Evolutionary conservation across 768 basidiomycete genomes (phyloP), one percentile per base, ranked within the genome.

Genomic region (Boletus barrowsii): DNA sequence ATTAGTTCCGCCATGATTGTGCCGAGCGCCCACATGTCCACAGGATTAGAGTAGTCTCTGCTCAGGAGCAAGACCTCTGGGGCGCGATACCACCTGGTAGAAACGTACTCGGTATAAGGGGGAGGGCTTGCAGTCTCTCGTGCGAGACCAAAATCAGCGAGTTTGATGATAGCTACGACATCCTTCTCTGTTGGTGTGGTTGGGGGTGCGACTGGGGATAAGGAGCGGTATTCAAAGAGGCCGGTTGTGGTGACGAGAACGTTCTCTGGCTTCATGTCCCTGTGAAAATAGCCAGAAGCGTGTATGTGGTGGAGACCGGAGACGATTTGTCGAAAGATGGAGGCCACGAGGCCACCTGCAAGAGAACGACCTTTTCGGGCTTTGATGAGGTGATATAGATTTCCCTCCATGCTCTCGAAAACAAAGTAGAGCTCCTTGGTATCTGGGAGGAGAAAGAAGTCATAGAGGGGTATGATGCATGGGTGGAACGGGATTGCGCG

Each of bases 321-420:
- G 42, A 92, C 84, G 64, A 95, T 90, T 73, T 99, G 97, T 53
- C 82, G 85, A 70, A 97, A 98, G 62, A 98, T 93, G 64, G 90
- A 92, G 22, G 93, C 90, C 57, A 96, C 88, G 61, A 99, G 87
- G 60, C 97, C 97, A 42, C 93, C 92, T n/a, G 97, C 96, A 56
- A 99, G 84, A 7, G 93, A 85, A 57, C 95, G 86, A 55, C 95
- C 94, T 74, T 92, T 93, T 57, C 97, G 87, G 44, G 94, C 85
- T 76, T 96, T 98, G 74, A 98, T 96, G 76, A 99, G 90, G 71
- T 99, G 97, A 74, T 96, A 99, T 45, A 99, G 84, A 73, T 99
- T 98, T 66, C 97, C 97, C 73, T 99, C 97, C 97, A 99, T 98
- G 66, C 94, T 95, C 74, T 99, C 97, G 73, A 99, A 99, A 44